A percentile compares a stretch with the other conserved stretches of the same genome.
Evolutionary conservation across 176 grass and related monocot species (phyloP).

Genomic region (Carex kokanica): DNA sequence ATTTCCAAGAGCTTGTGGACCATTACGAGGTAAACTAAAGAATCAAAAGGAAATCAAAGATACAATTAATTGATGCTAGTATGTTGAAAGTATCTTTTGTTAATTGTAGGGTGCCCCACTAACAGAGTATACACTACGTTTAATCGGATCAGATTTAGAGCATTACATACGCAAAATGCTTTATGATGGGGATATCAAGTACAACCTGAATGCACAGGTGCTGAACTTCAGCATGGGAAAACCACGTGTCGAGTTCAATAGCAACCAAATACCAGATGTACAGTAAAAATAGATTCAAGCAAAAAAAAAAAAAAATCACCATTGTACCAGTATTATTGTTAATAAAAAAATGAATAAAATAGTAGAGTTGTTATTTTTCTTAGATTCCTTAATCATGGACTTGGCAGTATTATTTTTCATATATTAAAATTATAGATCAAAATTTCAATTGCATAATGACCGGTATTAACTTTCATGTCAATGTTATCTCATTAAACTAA

Average conservation of each 20-base stretch:
- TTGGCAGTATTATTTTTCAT: too few relatives aligned
- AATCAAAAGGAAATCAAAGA: background rate
- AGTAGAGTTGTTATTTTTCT: too few relatives aligned
- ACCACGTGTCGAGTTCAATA: slow-evolving; percentile 88
- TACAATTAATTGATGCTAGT: background rate
- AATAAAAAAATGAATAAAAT: too few relatives aligned
- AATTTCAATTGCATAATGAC: too few relatives aligned
- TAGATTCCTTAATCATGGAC: too few relatives aligned
- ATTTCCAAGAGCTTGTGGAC: slow-evolving; percentile 88
- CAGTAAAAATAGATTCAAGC: slow-evolving; percentile 21
- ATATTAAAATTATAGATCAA: too few relatives aligned
- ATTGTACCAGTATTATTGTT: background rate
- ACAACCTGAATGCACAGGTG: slow-evolving; percentile 82
- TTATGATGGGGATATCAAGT: slow-evolving; percentile 83
- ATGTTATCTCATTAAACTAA: too few relatives aligned
- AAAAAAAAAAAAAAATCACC: slow-evolving; percentile 20
- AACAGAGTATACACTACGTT: slow-evolving; percentile 81
- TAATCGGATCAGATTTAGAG: slow-evolving; percentile 82
- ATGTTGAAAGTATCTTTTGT: slow-evolving; percentile 1
- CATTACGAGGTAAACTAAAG: slow-evolving; percentile 65
- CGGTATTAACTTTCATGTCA: too few relatives aligned
- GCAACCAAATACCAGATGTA: slow-evolving; percentile 53
- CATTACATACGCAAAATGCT: slow-evolving; percentile 92
- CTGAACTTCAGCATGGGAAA: slow-evolving; percentile 99
- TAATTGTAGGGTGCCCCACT: slow-evolving; percentile 56